Evolutionary conservation across 257 asterid genomes (phyloP).

Genomic region (Handroanthus guayacan): DNA sequence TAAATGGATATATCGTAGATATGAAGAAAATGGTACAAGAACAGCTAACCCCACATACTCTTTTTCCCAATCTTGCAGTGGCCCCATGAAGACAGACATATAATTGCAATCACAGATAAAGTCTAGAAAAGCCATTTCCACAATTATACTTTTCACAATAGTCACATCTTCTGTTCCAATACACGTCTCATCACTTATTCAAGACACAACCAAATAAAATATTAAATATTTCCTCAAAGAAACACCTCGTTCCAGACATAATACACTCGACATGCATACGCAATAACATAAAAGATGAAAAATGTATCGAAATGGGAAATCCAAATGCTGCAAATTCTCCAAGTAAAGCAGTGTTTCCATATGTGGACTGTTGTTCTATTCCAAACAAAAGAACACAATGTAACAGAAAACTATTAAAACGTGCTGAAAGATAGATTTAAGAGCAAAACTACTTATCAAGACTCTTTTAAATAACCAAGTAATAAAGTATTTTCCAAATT

Average conservation of each 20-base stretch:
- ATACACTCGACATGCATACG: too few species aligned
- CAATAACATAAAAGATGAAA: too few species aligned
- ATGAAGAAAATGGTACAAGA: constrained; percentile 16
- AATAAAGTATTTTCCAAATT: background rate
- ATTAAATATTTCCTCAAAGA: too few species aligned
- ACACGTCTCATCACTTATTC: too few species aligned
- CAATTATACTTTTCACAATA: constrained; percentile 24
- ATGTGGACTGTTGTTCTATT: background rate
- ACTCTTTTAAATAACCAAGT: background rate
- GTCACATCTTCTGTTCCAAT: too few species aligned
- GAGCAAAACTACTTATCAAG: background rate
- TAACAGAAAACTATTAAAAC: background rate
- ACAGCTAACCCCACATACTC: constrained; percentile 28
- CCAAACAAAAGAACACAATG: constrained; percentile 12
- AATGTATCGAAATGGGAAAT: too few species aligned
- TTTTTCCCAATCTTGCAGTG: constrained; percentile 9
- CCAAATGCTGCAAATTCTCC: background rate
- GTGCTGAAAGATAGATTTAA: background rate
- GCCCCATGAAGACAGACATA: constrained; percentile 35
- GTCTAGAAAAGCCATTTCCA: constrained; percentile 9
- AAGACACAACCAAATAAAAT: too few species aligned
- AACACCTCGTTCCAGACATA: too few species aligned
- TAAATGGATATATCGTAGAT: constrained; percentile 7
- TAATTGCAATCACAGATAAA: constrained; percentile 19
- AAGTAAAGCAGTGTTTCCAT: background rate